Percentiles rank a stretch among this genome's conserved stretches.
Evolutionary conservation across 768 basidiomycete species (phyloP).

Genomic region (Mycena maculata): DNA sequence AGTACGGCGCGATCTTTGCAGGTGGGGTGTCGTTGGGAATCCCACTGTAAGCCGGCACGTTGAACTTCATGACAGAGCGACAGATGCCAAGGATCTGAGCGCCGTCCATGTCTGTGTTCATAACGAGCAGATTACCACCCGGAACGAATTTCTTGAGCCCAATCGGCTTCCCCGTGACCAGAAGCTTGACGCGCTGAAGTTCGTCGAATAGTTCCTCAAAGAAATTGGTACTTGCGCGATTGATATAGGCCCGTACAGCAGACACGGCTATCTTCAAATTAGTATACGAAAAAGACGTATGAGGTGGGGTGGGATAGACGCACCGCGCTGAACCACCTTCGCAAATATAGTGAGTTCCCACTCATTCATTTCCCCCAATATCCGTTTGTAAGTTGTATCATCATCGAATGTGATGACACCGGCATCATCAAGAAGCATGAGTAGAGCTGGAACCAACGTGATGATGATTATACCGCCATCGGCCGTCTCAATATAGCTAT

Average conservation of each 20-base stretch:
- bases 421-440: not conserved
- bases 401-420: not conserved
- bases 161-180: slow-evolving; percentile 13
- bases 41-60: slow-evolving; percentile 9
- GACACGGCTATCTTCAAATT: not conserved
- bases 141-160: slow-evolving; percentile 14
- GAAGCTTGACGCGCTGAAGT: not conserved
- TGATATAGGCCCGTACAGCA: not conserved
- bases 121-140: slow-evolving; percentile 21
- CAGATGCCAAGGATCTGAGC: slow-evolving; percentile 18
- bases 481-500: not conserved
- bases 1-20: not conserved
- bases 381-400: slow-evolving; percentile 6
- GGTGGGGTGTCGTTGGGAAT: not conserved
- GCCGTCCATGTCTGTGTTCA: slow-evolving; percentile 31
- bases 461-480: not conserved
- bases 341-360: not conserved
- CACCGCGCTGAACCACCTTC: not conserved
- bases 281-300: no score
- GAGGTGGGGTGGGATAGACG: no score
- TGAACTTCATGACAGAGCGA: slow-evolving; percentile 21
- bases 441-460: not conserved
- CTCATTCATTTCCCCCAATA: not conserved
- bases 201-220: slow-evolving; percentile 25
- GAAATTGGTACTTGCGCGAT: not conserved